These are phyloP conservation scores for Coemansia sp. DNA, from an alignment of 371 early-diverging fungal genomes.

Conservation along the genomic window DNA sequence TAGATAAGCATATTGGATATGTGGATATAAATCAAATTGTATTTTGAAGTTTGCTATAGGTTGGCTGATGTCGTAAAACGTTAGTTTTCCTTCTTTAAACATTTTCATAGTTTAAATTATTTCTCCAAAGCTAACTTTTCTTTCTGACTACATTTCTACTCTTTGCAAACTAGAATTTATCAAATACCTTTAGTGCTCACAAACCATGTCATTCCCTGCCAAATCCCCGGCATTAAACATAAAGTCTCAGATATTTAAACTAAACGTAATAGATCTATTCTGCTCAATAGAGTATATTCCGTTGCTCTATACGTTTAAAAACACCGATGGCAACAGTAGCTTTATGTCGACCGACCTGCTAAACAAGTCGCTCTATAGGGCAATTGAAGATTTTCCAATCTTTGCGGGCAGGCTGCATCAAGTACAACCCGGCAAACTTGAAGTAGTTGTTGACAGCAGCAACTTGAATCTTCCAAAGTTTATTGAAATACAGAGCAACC, in stretches of 20 bases:
- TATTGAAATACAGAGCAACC: constrained; percentile 13
- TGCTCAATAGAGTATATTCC: background rate
- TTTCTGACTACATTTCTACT: too few species aligned
- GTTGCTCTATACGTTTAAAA: constrained; percentile 7
- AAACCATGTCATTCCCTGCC: too few species aligned
- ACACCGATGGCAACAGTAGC: background rate
- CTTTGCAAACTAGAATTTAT: too few species aligned
- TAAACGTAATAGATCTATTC: background rate
- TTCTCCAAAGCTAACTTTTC: too few species aligned
- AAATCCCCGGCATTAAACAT: background rate
- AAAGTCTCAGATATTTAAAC: background rate
- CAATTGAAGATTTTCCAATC: constrained; percentile 29
- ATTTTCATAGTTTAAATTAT: too few species aligned
- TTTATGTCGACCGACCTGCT: constrained; percentile 31
- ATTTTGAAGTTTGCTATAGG: too few species aligned
- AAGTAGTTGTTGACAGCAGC: constrained; percentile 12
- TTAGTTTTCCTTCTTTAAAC: too few species aligned
- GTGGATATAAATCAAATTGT: too few species aligned
- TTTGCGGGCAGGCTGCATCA: constrained; percentile 21
- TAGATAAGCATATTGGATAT: too few species aligned
- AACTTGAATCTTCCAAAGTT: constrained; percentile 29
- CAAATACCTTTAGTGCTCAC: too few species aligned
- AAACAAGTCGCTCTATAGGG: constrained; percentile 10
- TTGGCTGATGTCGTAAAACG: too few species aligned
- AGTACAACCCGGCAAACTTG: background rate